Base-by-base conservation (phyloP, 768 basidiomycete species). In the Dioszegia crocea region DNA sequence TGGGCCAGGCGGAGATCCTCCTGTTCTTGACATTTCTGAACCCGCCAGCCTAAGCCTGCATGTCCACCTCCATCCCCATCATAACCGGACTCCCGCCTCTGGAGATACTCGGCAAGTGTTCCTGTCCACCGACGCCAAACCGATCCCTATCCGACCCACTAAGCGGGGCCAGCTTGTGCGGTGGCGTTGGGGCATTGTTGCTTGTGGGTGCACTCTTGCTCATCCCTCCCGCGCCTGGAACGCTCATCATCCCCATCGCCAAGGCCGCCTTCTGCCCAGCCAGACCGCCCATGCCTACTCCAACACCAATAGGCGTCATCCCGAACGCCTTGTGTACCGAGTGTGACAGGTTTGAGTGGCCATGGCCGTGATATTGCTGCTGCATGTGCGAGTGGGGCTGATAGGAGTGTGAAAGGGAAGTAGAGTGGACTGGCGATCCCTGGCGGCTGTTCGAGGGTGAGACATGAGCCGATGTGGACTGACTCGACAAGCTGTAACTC, bases 301-400 rank as follows among this genome's bases (percentile, higher is more conserved):
- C 48, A 14, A 63, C 50, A 21, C 46, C 51, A 16, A 63, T 51
- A 3, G 61, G 61, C 27, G 91, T 91, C 88, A 92, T 93, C 3
- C 88, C 89, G 64, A 96, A 96, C 47, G 91, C 91, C 30, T 86
- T 81, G 38, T 88, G 85, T 23, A 94, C 87, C 0, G 87, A 88
- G 70, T 89, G 88, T 3, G 88, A 89, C 36, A 93, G 83, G 24
- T 88, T 85, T 59, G 51, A 58, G 40, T 65, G 33, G 45, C 57
- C 27, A 21, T 43, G 38, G 4, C 10, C 27, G 17, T 29, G 29
- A 29, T 49, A 21, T 23, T 38, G 30, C 31, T 48, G 44, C 27
- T 47, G 55, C 21, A 31, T 26, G 30, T 60, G 62, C 46, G 50
- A 40, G 2, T 47, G 62, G 26, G 57, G 51, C 49, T 61, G 56